Base-by-base conservation (phyloP, 2,329 filamentous ascomycete species). In the Fusarium circinatum region DNA sequence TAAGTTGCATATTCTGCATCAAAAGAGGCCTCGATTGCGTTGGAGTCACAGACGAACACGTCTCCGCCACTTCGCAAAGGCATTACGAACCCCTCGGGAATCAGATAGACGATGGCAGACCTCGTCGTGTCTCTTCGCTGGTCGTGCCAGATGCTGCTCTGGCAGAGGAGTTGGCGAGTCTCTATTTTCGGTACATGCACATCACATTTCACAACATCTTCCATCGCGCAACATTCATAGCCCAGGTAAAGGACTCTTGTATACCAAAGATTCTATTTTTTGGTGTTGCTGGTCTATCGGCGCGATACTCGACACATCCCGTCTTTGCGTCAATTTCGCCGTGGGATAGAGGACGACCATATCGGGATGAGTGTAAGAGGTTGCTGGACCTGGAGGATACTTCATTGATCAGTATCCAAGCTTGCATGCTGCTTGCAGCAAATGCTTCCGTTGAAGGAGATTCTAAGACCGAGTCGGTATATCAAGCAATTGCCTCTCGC, bases 131-230 rank as follows among this genome's bases (percentile, higher is more conserved):
- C 38, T 64, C 62, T 4, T 61, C 62, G 8, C 10, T 58, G 3
- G 62, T 48, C 4, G 47, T 65, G 6, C 62, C 62, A 24, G 62
- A 65, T 14, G 30, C 44, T 22, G 62, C 32, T 41, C 59, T 65
- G 22, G 59, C 62, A 17, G 59, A 44, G 26, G 62, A 62, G 47
- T 36, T 65, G 13, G 34, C 41, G 4, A 60, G 41, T 32, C 56
- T 65, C 32, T 65, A 52, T 41, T 65, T 65, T 36, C 22, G 47
- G 17, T 60, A 65, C 26, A 44, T 65, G 39, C 56, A 65, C 56
- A 44, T 62, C 20, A 41, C 56, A 4, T 62, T 65, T 44, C 62
- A 60, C 6, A 65, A 38, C 13, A 52, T 65, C 30, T 65, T 65
- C 41, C 62, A 65, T 24, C 47, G 47, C 24, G 56, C 56, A 30